Base-by-base conservation (phyloP, 176 grass and related monocot genomes). In the Saccharum spontaneum region DNA sequence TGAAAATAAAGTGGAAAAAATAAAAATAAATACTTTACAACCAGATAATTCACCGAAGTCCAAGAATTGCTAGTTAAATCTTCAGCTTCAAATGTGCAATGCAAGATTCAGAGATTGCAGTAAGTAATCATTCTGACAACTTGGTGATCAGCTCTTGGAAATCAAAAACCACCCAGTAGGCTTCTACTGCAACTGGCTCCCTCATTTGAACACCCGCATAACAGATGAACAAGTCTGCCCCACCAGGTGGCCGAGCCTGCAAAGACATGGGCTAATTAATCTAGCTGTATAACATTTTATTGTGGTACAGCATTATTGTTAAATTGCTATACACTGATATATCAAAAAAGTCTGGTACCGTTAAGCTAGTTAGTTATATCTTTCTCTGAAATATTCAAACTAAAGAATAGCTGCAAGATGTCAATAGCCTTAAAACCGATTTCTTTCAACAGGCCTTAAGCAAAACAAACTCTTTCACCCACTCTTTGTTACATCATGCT, bases 201-300 rank as follows among this genome's bases (percentile, higher is more conserved):
- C 95, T 90, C 91, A 94, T 89, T 69, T 94, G 96, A 45, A 95
- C 93, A 60, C 96, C 96, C 0, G 96, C 87, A 60, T 94, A 98
- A 65, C 93, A 98, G 72, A 98, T 89, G 66, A 98, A 98, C 74
- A 98, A 79, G 65, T 92, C 86, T 33, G 91, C 91, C 45, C 93
- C 93, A 4, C 93, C 89, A 77, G 83, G 96, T 77, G 87, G 89
- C 78, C 91, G 84, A 84, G 89, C 96, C 93, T 98, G 80, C 33
- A 87, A 43, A 45, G 43, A 75, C 55, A 83, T 2, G 22, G 2
- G 30, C 11, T 79, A 28, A 86, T 65, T 50, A 82, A 26, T 34
- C 24, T 10, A 76, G 49, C 8, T 52, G 24, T 20, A 12, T 18
- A 37, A 37, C 15, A 67, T 20, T 24, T 69, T 69, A 0, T 55